Percentiles rank a stretch among this genome's conserved stretches.
These are phyloP conservation scores for Talaromyces amestolkiae DNA, from an alignment of 2,329 filamentous ascomycete species.

Conservation along the genomic window DNA sequence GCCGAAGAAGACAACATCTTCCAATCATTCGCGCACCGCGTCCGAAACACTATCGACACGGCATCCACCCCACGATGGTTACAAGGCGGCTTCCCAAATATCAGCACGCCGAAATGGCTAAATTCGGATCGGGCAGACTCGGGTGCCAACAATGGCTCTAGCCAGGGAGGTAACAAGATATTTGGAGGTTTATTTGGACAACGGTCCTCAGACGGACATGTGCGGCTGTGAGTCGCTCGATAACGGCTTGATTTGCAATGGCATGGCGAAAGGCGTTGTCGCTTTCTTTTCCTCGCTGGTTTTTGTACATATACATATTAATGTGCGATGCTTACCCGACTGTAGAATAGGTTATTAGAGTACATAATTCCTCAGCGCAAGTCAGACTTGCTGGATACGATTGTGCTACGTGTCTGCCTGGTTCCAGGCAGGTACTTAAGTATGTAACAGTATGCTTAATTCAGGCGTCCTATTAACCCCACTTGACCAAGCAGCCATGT, in stretches of 20 bases:
- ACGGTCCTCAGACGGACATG: constrained; percentile 38
- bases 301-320: constrained; percentile 6
- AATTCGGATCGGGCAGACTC: constrained; percentile 49
- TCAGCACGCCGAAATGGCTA: constrained; percentile 82
- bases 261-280: constrained; percentile 29
- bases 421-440: constrained; percentile 10
- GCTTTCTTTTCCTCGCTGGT: constrained; percentile 2
- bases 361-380: neutral
- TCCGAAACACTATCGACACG: constrained; percentile 88
- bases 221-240: constrained; percentile 35
- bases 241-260: constrained; percentile 16
- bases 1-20: constrained; percentile 73
- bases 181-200: constrained; percentile 43
- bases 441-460: constrained; percentile 3
- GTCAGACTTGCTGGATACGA: neutral
- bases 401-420: neutral
- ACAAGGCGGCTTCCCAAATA: constrained; percentile 58
- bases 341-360: neutral
- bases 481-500: constrained; percentile 4
- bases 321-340: neutral
- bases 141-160: constrained; percentile 25
- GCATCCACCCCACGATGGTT: constrained; percentile 81
- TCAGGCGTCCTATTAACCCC: constrained; percentile 5
- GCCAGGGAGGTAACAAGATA: constrained; percentile 23
- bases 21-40: constrained; percentile 74